Percentiles rank a stretch among this genome's conserved stretches.
These are phyloP conservation scores for Apiotrichum gracile DNA, from an alignment of 1,284 basidiomycete species.

Conservation along the genomic window DNA sequence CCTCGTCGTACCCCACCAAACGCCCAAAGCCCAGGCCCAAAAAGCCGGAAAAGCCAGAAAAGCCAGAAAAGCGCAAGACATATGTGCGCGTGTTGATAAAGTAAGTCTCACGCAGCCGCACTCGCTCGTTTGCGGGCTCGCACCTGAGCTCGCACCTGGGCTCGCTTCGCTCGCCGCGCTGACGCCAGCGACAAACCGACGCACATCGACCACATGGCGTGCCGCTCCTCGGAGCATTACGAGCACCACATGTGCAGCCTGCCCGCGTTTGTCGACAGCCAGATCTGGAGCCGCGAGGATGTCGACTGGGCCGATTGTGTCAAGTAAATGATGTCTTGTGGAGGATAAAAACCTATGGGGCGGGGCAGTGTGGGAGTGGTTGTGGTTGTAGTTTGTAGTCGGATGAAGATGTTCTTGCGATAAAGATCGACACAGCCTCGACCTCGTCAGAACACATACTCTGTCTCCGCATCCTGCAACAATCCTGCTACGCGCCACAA, in stretches of 20 bases:
- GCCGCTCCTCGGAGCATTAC: conserved; percentile 57
- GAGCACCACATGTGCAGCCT: conserved; percentile 59
- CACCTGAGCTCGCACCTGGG: not conserved
- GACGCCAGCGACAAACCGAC: conserved; percentile 23
- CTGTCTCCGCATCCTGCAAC: too few relatives aligned
- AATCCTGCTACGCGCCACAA: too few relatives aligned
- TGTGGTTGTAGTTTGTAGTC: too few relatives aligned
- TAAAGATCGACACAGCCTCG: too few relatives aligned
- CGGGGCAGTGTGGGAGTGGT: too few relatives aligned
- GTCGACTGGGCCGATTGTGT: conserved; percentile 49
- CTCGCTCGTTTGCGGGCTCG: not conserved
- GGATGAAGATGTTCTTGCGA: too few relatives aligned
- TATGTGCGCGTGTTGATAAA: conserved; percentile 41
- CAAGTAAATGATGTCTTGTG: too few relatives aligned
- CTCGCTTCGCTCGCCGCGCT: too few relatives aligned
- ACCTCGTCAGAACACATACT: too few relatives aligned
- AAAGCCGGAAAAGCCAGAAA: not conserved
- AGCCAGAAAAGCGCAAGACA: conserved; percentile 13
- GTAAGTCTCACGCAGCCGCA: conserved; percentile 25
- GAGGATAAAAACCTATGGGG: too few relatives aligned
- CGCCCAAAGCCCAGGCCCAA: not conserved
- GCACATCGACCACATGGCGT: conserved; percentile 44
- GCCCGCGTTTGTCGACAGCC: conserved; percentile 62
- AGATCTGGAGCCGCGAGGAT: conserved; percentile 59
- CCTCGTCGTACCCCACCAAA: not conserved